Percentiles rank a stretch among this genome's conserved stretches.
Evolutionary conservation across 2,329 filamentous ascomycete genomes (phyloP).

Genomic region (Knufia fluminis): DNA sequence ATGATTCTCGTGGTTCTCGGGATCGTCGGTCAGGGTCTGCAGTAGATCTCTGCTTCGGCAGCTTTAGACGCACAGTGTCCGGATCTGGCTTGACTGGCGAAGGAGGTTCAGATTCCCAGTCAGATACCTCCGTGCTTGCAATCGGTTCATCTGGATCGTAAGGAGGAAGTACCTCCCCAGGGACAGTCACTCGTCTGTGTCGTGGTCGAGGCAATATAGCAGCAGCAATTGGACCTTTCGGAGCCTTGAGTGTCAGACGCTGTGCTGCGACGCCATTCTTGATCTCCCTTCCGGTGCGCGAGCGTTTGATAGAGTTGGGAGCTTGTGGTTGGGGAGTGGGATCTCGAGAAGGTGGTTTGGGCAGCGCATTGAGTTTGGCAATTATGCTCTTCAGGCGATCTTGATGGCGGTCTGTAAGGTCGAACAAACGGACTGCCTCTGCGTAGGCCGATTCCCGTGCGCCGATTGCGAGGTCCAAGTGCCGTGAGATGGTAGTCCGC

Average conservation of each 20-base stretch:
- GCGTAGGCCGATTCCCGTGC: constrained; percentile 48
- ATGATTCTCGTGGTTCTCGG: constrained; percentile 14
- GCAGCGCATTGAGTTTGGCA: constrained; percentile 52
- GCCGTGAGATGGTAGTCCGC: constrained; percentile 48
- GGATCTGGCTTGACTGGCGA: constrained; percentile 19
- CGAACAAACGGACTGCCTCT: constrained; percentile 48
- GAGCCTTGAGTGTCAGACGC: constrained; percentile 32
- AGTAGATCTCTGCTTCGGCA: constrained; percentile 33
- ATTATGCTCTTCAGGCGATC: constrained; percentile 51
- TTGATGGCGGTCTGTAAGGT: constrained; percentile 49
- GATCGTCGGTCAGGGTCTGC: constrained; percentile 13
- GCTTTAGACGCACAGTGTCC: constrained; percentile 27
- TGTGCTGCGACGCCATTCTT: constrained; percentile 26
- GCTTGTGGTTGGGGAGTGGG: constrained; percentile 40
- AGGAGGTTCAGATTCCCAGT: constrained; percentile 30
- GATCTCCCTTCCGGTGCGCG: constrained; percentile 32
- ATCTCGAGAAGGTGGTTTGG: constrained; percentile 51
- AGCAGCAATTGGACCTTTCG: constrained; percentile 19
- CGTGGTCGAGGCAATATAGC: constrained; percentile 28
- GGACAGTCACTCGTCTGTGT: constrained; percentile 29
- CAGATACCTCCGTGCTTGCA: constrained; percentile 39
- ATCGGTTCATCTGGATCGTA: constrained; percentile 38
- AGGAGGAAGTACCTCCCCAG: constrained; percentile 29
- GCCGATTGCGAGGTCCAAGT: constrained; percentile 46
- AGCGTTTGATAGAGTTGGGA: constrained; percentile 33